Percentiles rank a stretch among this genome's conserved stretches.
phyloP scores from a whole-genome alignment of 2,329 filamentous ascomycete species.

The Clonostachys rosea region DNA sequence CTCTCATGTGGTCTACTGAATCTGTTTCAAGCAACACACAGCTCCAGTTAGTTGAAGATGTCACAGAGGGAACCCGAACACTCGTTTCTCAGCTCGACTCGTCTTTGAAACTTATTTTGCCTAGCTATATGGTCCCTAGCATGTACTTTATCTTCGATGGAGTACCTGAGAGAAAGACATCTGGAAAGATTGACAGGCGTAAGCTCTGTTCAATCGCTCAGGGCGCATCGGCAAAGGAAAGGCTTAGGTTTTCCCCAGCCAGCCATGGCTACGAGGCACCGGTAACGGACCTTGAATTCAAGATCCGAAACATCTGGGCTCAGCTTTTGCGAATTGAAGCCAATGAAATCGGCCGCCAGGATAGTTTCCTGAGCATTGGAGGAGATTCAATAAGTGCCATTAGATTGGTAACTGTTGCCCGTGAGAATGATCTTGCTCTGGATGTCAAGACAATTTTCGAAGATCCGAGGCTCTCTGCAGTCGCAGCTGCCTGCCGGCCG shows the following conservation, averaged over 20 bases:
- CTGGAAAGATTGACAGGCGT: slow-evolving; percentile 6
- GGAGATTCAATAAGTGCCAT: slow-evolving; percentile 42
- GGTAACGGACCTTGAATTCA: slow-evolving; percentile 24
- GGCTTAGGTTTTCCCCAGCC: not conserved
- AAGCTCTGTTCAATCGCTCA: slow-evolving; percentile 1
- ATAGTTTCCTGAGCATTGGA: slow-evolving; percentile 35
- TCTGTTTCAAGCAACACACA: not conserved
- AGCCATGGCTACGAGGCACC: slow-evolving; percentile 7
- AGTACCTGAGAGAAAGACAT: slow-evolving; percentile 3
- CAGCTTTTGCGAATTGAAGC: slow-evolving; percentile 19
- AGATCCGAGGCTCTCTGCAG: slow-evolving; percentile 31
- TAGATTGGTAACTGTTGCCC: slow-evolving; percentile 32
- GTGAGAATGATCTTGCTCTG: slow-evolving; percentile 22
- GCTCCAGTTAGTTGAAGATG: not conserved
- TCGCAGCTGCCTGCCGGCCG: slow-evolving; percentile 19
- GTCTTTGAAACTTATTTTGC: not conserved
- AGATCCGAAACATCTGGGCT: slow-evolving; percentile 22
- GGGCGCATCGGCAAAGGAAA: slow-evolving; percentile 1
- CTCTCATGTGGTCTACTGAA: not conserved
- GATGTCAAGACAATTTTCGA: slow-evolving; percentile 34
- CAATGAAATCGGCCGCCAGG: slow-evolving; percentile 17
- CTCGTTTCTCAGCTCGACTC: not conserved
- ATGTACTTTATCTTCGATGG: slow-evolving; percentile 6
- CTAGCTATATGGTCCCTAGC: slow-evolving; percentile 12
- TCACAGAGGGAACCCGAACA: not conserved